Conservation (phyloP, 140 eudicot genomes). For the Senecio squalidus region DNA sequence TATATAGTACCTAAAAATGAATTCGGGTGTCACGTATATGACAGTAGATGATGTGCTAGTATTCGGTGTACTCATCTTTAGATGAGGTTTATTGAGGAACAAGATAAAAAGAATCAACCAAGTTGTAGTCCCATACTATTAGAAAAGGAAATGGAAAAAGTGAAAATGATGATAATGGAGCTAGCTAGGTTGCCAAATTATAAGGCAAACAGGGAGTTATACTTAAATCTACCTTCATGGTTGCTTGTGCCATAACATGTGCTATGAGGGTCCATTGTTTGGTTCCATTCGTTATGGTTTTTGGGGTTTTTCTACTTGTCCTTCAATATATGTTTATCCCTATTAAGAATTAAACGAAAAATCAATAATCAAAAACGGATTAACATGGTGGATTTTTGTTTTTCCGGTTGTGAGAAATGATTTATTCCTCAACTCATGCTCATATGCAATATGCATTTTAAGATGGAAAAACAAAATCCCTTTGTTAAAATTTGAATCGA, state of each 20-base stretch:
- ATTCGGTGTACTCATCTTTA: neutral
- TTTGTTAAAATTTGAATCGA: no score
- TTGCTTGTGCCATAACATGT: constrained; percentile 30
- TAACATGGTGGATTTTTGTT: no score
- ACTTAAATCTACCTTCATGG: constrained; percentile 29
- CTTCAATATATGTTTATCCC: constrained; percentile 14
- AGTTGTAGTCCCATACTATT: neutral
- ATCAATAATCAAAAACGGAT: no score
- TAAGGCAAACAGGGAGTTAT: constrained; percentile 22
- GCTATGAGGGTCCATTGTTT: constrained; percentile 28
- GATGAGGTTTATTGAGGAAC: neutral
- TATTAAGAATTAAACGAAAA: neutral
- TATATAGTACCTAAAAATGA: constrained; percentile 3
- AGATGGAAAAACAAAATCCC: no score
- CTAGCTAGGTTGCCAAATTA: constrained; percentile 20
- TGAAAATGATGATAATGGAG: constrained; percentile 3
- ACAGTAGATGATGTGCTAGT: neutral
- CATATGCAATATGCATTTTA: no score
- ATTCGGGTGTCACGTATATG: constrained; percentile 2
- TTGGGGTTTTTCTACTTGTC: constrained; percentile 19
- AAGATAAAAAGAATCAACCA: neutral
- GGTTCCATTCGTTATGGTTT: constrained; percentile 26
- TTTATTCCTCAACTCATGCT: no score
- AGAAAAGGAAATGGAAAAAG: no score
- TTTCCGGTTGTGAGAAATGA: no score